A percentile compares a stretch with the other conserved stretches of the same genome.
phyloP scores from a whole-genome alignment of 352 stramenopile species.

The Globisporangium radiosum region DNA sequence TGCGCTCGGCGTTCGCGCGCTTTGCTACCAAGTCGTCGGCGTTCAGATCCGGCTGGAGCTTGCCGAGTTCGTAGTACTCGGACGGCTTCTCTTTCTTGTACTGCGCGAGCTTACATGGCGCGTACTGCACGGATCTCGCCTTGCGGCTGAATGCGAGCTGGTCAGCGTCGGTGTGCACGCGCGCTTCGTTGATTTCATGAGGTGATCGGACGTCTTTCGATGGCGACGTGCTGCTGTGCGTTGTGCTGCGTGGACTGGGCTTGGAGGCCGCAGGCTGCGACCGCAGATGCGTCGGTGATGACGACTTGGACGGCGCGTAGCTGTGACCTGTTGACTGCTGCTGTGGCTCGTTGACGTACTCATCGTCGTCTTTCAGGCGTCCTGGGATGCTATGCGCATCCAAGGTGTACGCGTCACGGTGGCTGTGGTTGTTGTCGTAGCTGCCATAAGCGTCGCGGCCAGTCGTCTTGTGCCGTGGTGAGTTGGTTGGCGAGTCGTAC shows the following conservation, averaged over 20 bases:
- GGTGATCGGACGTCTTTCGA: constrained; percentile 35
- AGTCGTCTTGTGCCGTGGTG: constrained; percentile 24
- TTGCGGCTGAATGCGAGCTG: constrained; percentile 78
- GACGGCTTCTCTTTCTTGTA: constrained; percentile 83
- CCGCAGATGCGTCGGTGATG: constrained; percentile 5
- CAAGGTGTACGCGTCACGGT: neutral
- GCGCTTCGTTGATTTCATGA: constrained; percentile 55
- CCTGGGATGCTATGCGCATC: neutral
- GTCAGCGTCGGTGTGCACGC: constrained; percentile 46
- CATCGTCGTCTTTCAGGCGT: constrained; percentile 2
- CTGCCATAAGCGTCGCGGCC: constrained; percentile 19
- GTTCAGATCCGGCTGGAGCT: constrained; percentile 84
- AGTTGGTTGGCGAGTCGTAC: constrained; percentile 18
- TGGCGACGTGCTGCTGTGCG: neutral
- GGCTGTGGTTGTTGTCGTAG: constrained; percentile 21
- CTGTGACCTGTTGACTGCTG: neutral
- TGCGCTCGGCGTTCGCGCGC: constrained; percentile 64
- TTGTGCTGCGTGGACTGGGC: constrained; percentile 1
- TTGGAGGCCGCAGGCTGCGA: neutral
- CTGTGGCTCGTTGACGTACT: constrained; percentile 10
- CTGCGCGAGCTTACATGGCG: constrained; percentile 78
- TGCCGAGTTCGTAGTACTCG: constrained; percentile 86
- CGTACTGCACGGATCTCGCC: constrained; percentile 64
- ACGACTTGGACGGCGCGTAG: neutral
- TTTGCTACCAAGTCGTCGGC: constrained; percentile 74